A percentile compares a stretch with the other conserved stretches of the same genome.
These are phyloP conservation scores for Sporisorium scitamineum DNA, from an alignment of 1,284 basidiomycete genomes.

Conservation along the genomic window DNA sequence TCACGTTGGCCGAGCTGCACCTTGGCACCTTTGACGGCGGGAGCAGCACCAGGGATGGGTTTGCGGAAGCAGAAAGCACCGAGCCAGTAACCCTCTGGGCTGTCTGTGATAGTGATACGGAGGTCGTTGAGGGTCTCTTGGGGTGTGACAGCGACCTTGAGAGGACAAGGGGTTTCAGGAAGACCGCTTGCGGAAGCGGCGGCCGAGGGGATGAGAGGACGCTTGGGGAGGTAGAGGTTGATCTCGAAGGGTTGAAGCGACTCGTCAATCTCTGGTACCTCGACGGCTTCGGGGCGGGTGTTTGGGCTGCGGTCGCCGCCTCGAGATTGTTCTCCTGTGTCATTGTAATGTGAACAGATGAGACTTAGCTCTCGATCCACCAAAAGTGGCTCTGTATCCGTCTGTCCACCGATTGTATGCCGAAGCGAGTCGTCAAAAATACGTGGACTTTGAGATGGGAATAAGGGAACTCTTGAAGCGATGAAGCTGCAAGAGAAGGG, in stretches of 20 bases:
- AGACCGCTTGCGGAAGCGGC: conserved; percentile 54
- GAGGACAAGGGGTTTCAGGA: conserved; percentile 64
- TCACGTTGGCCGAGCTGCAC: conserved; percentile 53
- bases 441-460: neutral
- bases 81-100: conserved; percentile 69
- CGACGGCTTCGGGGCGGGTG: conserved; percentile 14
- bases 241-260: conserved; percentile 65
- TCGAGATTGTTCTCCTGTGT: conserved; percentile 22
- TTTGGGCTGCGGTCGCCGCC: neutral
- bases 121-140: conserved; percentile 68
- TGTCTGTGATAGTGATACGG: conserved; percentile 65
- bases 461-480: neutral
- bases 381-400: neutral
- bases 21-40: conserved; percentile 37
- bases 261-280: conserved; percentile 39
- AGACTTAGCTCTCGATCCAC: neutral
- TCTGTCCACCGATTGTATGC: neutral
- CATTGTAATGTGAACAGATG: conserved; percentile 17
- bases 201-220: conserved; percentile 63
- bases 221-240: conserved; percentile 60
- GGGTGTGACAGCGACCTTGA: conserved; percentile 64
- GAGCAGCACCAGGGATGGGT: conserved; percentile 19
- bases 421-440: neutral
- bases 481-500: neutral
- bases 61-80: conserved; percentile 67